phyloP scores from a whole-genome alignment of 371 early-diverging fungal species.

The Chytridium lagenaria region DNA sequence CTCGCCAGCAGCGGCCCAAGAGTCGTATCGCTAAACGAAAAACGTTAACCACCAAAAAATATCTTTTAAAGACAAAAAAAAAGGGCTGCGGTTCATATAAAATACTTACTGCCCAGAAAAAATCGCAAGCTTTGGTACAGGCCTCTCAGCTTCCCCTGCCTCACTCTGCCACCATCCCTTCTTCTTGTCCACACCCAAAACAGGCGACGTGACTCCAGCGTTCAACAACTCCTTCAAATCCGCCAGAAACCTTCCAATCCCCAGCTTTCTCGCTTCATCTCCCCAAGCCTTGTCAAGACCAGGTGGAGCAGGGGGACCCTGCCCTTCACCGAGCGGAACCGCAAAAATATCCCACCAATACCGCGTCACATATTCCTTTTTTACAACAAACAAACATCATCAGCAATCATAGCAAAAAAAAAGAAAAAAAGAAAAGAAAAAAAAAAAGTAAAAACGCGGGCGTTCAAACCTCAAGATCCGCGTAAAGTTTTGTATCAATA shows the following conservation, averaged over 20 bases:
- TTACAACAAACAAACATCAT: too few species aligned
- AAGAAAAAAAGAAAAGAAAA: too few species aligned
- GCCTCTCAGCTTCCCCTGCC: neutral
- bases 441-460: too few species aligned
- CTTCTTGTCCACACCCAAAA: conserved; percentile 1
- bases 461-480: neutral
- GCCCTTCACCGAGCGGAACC: conserved; percentile 6
- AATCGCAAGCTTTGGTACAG: conserved; percentile 62
- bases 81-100: conserved; percentile 56
- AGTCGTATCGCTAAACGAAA: conserved; percentile 60
- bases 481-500: neutral
- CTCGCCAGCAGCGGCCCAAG: conserved; percentile 69
- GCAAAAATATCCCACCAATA: conserved; percentile 36
- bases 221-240: conserved; percentile 60
- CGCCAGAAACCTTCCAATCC: conserved; percentile 61
- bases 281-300: conserved; percentile 22
- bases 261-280: conserved; percentile 53
- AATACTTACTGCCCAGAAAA: conserved; percentile 72
- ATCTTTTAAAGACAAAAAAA: conserved; percentile 14
- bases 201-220: conserved; percentile 32
- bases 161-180: neutral
- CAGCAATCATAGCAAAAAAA: too few species aligned
- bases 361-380: conserved; percentile 10
- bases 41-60: too few species aligned
- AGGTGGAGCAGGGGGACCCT: neutral